These are phyloP conservation scores for Monascus ruber DNA, from an alignment of 2,329 filamentous ascomycete species.

Conservation along the genomic window DNA sequence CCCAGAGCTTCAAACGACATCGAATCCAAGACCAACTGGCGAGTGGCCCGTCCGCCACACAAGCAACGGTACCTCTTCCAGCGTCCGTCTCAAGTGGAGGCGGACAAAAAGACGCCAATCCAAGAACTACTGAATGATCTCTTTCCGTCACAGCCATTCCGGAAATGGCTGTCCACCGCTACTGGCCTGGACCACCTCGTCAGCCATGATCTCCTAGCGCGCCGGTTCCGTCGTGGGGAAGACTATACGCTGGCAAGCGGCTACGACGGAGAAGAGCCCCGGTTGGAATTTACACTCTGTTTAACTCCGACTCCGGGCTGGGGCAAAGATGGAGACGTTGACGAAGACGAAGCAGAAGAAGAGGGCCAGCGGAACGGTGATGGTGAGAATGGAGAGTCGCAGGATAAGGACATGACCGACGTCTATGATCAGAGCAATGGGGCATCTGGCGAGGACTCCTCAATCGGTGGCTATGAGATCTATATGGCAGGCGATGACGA, in stretches of 20 bases:
- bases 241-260: constrained; percentile 92
- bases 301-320: constrained; percentile 78
- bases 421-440: constrained; percentile 14
- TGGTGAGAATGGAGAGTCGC: constrained; percentile 23
- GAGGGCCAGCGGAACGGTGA: constrained; percentile 31
- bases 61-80: constrained; percentile 90
- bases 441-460: constrained; percentile 23
- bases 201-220: constrained; percentile 65
- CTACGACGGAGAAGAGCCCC: constrained; percentile 58
- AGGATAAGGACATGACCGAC: constrained; percentile 20
- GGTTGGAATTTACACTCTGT: constrained; percentile 76
- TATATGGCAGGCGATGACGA: constrained; percentile 77
- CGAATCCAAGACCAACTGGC: constrained; percentile 52
- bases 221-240: constrained; percentile 72
- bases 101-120: constrained; percentile 40
- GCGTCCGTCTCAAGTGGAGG: constrained; percentile 34
- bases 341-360: constrained; percentile 35
- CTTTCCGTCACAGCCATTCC: constrained; percentile 74
- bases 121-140: constrained; percentile 71
- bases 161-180: constrained; percentile 75
- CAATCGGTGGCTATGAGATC: constrained; percentile 48
- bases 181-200: constrained; percentile 59
- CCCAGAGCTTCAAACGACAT: constrained; percentile 40
- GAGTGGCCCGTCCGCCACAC: constrained; percentile 75
- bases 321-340: constrained; percentile 57